Percentiles rank a stretch among this genome's conserved stretches.
These are phyloP conservation scores for Pigoraptor vietnamica DNA, from an alignment of 78 protist genomes.

Conservation along the genomic window DNA sequence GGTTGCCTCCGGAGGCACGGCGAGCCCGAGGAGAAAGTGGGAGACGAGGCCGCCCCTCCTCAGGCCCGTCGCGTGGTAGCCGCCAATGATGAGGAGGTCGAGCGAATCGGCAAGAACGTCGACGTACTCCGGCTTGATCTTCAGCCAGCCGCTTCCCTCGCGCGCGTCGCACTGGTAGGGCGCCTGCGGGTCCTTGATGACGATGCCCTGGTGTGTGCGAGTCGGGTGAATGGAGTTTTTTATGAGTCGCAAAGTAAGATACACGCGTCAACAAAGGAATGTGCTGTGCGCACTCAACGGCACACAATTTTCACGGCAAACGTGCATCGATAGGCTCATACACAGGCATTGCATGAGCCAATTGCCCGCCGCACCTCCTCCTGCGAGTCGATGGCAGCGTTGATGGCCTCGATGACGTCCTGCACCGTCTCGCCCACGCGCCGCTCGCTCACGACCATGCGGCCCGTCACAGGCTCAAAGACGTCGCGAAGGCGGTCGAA, in stretches of 20 bases:
- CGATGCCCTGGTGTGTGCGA: slow-evolving; percentile 69
- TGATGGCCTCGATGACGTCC: slow-evolving; percentile 35
- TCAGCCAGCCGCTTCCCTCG: slow-evolving; percentile 59
- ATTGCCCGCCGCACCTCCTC: not conserved
- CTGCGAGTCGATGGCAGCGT: slow-evolving; percentile 28
- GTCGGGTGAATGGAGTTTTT: too few species aligned
- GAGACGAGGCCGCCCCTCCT: slow-evolving; percentile 55
- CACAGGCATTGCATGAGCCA: not conserved
- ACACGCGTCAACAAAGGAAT: too few species aligned
- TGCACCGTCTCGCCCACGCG: not conserved
- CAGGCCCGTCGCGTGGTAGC: slow-evolving; percentile 66
- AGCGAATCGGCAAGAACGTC: slow-evolving; percentile 65
- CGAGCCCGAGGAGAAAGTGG: slow-evolving; percentile 72
- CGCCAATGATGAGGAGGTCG: slow-evolving; percentile 81
- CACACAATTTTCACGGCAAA: not conserved
- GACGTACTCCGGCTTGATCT: slow-evolving; percentile 82
- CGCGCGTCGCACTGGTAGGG: slow-evolving; percentile 62
- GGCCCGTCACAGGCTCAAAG: not conserved
- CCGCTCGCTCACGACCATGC: not conserved
- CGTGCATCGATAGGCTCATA: not conserved
- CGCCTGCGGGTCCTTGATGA: slow-evolving; percentile 51
- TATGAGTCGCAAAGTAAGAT: too few species aligned
- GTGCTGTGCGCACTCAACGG: not conserved
- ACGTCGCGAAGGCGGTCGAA: not conserved
- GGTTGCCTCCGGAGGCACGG: not conserved